Conservation (phyloP, 1,284 basidiomycete species). For the Boletus hoseneyae region DNA sequence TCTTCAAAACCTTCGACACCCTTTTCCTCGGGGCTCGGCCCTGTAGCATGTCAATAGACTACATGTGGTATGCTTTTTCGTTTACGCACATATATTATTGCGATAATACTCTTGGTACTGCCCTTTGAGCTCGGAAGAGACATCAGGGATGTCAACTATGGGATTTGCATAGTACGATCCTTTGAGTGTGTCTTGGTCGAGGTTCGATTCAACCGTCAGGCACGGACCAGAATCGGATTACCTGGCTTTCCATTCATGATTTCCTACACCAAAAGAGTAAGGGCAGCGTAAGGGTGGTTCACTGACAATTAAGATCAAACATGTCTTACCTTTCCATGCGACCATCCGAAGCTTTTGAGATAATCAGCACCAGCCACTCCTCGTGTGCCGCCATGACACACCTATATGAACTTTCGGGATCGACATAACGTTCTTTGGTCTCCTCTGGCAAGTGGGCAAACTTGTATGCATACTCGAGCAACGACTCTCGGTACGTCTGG, state of each 20-base stretch:
- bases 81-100: constrained; percentile 64
- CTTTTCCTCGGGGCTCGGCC: constrained; percentile 63
- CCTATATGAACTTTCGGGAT: constrained; percentile 70
- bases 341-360: constrained; percentile 82
- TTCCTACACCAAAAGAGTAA: constrained; percentile 49
- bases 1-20: constrained; percentile 75
- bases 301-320: not conserved
- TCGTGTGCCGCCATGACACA: constrained; percentile 27
- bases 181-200: constrained; percentile 68
- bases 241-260: constrained; percentile 91
- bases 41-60: constrained; percentile 34
- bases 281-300: not conserved
- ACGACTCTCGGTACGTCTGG: constrained; percentile 54
- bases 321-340: constrained; percentile 74
- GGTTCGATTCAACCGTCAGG: constrained; percentile 5
- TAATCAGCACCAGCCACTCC: constrained; percentile 4
- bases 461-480: constrained; percentile 69
- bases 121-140: constrained; percentile 48
- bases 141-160: constrained; percentile 58
- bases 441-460: constrained; percentile 71
- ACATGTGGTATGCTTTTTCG: not conserved
- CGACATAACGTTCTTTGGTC: constrained; percentile 67
- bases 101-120: constrained; percentile 79
- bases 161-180: constrained; percentile 94
- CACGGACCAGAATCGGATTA: constrained; percentile 26